Conservation (phyloP, 139 green algal species). For the Tetratostichococcus sp. region DNA sequence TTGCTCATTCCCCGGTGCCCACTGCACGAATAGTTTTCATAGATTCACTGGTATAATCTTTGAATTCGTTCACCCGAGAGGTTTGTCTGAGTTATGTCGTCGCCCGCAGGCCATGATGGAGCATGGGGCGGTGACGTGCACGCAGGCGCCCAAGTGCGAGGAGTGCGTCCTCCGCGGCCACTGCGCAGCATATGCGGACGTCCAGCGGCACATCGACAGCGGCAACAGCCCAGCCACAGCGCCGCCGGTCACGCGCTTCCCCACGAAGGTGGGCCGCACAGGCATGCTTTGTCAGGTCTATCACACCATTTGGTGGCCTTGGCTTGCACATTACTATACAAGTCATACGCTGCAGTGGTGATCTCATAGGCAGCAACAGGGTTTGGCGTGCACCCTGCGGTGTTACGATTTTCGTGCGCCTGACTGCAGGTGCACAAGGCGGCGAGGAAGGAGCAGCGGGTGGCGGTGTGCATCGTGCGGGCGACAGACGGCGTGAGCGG, state of each 20-base stretch:
- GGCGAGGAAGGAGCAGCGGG: conserved; percentile 41
- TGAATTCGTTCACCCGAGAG: too few species aligned
- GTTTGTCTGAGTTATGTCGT: too few species aligned
- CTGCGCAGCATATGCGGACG: conserved; percentile 4
- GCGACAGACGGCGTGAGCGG: conserved; percentile 5
- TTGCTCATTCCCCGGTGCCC: too few species aligned
- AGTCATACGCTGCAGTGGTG: too few species aligned
- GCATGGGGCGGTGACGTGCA: conserved; percentile 87
- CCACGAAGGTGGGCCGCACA: conserved; percentile 28
- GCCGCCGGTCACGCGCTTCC: conserved; percentile 43
- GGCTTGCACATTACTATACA: too few species aligned
- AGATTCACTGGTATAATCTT: too few species aligned
- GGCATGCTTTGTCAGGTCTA: neutral
- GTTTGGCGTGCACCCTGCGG: too few species aligned
- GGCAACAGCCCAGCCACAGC: conserved; percentile 8
- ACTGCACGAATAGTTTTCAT: too few species aligned
- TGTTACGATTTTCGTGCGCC: too few species aligned
- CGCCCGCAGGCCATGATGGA: conserved; percentile 95
- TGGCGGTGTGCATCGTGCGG: conserved; percentile 52
- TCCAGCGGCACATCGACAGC: conserved; percentile 1
- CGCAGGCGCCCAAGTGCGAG: conserved; percentile 57
- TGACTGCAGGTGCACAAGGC: conserved; percentile 47
- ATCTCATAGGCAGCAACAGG: too few species aligned
- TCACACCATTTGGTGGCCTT: too few species aligned
- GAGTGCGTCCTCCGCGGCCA: conserved; percentile 57